Base-by-base conservation (phyloP, 176 grass and related monocot species). In the Dactylis glomerata region DNA sequence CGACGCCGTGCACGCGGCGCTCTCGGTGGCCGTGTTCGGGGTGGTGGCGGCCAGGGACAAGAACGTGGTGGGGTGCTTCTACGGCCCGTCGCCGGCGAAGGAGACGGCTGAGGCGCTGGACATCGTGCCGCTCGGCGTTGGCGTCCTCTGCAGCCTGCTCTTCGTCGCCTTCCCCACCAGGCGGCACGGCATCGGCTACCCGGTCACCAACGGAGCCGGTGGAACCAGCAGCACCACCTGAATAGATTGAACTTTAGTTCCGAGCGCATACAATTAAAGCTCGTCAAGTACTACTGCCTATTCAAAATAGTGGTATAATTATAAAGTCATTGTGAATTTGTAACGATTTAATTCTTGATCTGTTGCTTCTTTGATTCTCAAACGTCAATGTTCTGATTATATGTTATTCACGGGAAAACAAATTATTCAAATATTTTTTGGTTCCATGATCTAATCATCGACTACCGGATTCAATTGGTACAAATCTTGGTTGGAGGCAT, bases 1-100 rank as follows among this genome's bases (percentile, higher is more conserved):
- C 41, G 94, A 97, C 77, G 71, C 85, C 40, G 87, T 95, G 30
- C 95, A 97, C 80, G 92, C 95, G 10, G 90, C 76, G 77, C 91
- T 98, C 15, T 92, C 91, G 1, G 82, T 86, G 22, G 86, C 87
- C 14, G 95, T 98, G 6, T 98, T 98, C 37, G 76, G 34, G 10
- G 76, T 88, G n/a, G 85, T 92, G 12, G 95, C 87, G 5, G 69
- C 92, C 12, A 92, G 89, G 84, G 92, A 98, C 71, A 84, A 83
- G 82, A 91, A 93, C 84, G 85, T 86, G 1, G 81, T 93, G 4
- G 30, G 44, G 0, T 95, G 95, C 86, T 78, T 98, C 66, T 92
- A 68, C 72, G 72, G 72, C 11, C 88, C 90, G 11, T 41, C 40
- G 45, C 88, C 85, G 14, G 73, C 16, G 4, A 61, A 6, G 50